phyloP scores from a whole-genome alignment of 2,329 filamentous ascomycete species.

The Exophiala oligosperma region DNA sequence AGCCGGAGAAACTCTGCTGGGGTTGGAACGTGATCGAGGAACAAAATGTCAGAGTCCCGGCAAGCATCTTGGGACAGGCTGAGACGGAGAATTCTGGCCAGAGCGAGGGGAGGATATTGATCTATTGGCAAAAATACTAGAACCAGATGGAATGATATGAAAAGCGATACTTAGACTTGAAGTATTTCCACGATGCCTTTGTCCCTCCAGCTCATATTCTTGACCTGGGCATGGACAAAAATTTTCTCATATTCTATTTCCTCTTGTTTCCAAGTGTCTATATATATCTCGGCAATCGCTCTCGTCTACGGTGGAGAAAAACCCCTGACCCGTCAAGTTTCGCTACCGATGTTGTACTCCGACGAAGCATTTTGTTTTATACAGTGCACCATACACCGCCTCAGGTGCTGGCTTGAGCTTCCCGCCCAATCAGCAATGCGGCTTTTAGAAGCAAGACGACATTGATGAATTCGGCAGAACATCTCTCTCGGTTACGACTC shows the following conservation, averaged over 20 bases:
- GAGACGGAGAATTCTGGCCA: background rate
- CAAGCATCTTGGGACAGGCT: conserved; percentile 7
- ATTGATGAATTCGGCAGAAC: background rate
- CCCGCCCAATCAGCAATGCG: background rate
- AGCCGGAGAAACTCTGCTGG: conserved; percentile 38
- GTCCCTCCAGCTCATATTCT: too few species aligned
- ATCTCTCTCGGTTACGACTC: background rate
- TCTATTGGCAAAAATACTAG: conserved; percentile 22
- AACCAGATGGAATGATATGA: background rate
- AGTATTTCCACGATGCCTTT: too few species aligned
- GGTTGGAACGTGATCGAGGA: conserved; percentile 43
- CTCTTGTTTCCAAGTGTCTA: too few species aligned
- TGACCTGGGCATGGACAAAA: too few species aligned
- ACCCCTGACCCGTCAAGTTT: too few species aligned
- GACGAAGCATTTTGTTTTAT: background rate
- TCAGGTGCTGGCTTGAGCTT: background rate
- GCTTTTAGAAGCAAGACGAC: background rate
- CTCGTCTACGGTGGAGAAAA: too few species aligned
- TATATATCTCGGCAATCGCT: too few species aligned
- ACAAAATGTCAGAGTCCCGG: conserved; percentile 31
- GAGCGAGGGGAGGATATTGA: conserved; percentile 4
- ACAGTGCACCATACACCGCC: background rate
- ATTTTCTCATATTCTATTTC: too few species aligned
- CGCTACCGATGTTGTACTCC: background rate
- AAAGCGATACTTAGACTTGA: too few species aligned